phyloP scores from a whole-genome alignment of 345 rosid genomes.

The Hypericum androsaemum region DNA sequence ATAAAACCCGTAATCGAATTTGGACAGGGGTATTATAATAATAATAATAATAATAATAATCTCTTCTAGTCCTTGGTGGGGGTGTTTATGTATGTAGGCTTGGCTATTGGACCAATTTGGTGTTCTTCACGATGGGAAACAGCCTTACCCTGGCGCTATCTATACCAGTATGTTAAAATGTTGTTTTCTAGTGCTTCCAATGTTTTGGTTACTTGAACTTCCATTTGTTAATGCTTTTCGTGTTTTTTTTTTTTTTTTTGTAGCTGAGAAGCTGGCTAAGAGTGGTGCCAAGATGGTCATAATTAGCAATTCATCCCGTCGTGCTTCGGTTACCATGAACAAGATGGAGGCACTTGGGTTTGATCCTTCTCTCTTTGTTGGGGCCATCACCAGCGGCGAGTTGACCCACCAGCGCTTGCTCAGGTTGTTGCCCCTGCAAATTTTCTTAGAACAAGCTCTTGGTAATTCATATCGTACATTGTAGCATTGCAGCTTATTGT shows the following conservation, averaged over 20 bases:
- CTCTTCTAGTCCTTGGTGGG: too few relatives aligned
- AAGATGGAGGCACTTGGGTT: constrained; percentile 81
- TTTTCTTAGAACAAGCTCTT: too few relatives aligned
- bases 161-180: constrained; percentile 55
- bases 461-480: too few relatives aligned
- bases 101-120: constrained; percentile 98
- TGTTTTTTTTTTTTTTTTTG: constrained; percentile 2
- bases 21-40: too few relatives aligned
- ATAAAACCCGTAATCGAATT: too few relatives aligned
- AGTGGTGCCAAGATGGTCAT: constrained; percentile 76
- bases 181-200: too few relatives aligned
- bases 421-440: constrained; percentile 45
- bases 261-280: constrained; percentile 66
- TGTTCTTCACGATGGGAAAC: constrained; percentile 89
- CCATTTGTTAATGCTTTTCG: constrained; percentile 11
- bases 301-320: constrained; percentile 86
- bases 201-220: constrained; percentile 18
- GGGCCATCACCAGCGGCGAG: constrained; percentile 92
- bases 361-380: constrained; percentile 76
- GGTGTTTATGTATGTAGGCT: too few relatives aligned
- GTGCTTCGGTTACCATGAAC: constrained; percentile 68
- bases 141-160: constrained; percentile 86
- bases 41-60: too few relatives aligned
- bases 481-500: neutral
- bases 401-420: constrained; percentile 69